Base-by-base conservation (phyloP, 495 filamentous ascomycete genomes). In the Stereocaulon alpinum region DNA sequence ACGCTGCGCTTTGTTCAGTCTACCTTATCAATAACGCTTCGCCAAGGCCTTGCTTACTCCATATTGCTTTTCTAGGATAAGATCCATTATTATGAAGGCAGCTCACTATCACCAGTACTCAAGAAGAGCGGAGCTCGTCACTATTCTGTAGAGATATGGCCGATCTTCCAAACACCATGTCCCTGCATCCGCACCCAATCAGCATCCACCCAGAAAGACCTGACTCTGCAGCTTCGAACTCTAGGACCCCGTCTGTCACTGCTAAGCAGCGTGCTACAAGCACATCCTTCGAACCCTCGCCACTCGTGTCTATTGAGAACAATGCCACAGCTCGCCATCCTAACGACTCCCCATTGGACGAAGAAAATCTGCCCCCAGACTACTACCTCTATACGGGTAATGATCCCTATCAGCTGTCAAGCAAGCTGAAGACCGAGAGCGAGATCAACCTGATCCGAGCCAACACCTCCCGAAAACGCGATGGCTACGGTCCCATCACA, bases 381-480 rank as follows among this genome's bases (percentile, higher is more conserved):
- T 85, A 86, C 69, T 84, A 77, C 37, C 65, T 63, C 18, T 24
- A 24, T 24, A 24, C 24, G 24, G 79, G 78, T 47, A 85, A 80
- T 63, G 93, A 98, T 68, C 93, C 93, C 0, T 91, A 87, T 70
- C 81, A 82, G 59, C 83, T 98, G 2, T 86, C 89, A 3, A 82
- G 82, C 6, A 83, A 80, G 44, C 78, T 92, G 60, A 98, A 96
- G 73, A 79, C 87, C 40, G 73, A 83, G 15, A 79, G 79, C 18
- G 89, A 97, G 70, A 84, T 98, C 61, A 80, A 82, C 22, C 76
- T 80, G 58, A 92, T 98, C 62, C 82, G 82, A 60, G 88, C 89
- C 48, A 95, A 92, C 67, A 90, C 82, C 22, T 85, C 86, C 6
- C 82, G 86, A 52, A 95, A 93, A 72, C 83, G 88, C 30, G 80